Percentiles rank a stretch among this genome's conserved stretches.
Conservation (phyloP, 306 rosid species). For the Casuarina equisetifolia region DNA sequence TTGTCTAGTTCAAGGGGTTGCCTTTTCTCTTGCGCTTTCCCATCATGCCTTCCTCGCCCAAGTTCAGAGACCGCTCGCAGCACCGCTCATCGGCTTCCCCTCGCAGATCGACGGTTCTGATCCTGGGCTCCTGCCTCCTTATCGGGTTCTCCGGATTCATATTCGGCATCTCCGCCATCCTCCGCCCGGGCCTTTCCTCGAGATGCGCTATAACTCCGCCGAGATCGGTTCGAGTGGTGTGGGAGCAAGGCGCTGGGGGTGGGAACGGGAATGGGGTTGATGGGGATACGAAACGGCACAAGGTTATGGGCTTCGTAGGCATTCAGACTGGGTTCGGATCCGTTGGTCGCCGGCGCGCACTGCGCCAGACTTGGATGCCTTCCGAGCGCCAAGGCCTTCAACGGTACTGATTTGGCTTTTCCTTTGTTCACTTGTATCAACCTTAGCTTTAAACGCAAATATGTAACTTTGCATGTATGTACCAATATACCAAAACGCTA, state of each 20-base stretch:
- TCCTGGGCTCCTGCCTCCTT: constrained; percentile 37
- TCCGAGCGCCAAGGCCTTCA: constrained; percentile 74
- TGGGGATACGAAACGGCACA: constrained; percentile 40
- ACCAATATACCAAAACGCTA: neutral
- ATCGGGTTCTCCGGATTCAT: constrained; percentile 52
- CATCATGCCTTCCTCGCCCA: constrained; percentile 62
- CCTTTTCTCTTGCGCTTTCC: neutral
- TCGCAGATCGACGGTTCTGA: constrained; percentile 50
- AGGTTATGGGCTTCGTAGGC: constrained; percentile 90
- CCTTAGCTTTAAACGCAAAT: neutral
- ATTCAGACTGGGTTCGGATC: constrained; percentile 88
- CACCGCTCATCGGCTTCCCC: constrained; percentile 34
- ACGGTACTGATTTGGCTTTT: constrained; percentile 46
- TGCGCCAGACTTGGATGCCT: constrained; percentile 95
- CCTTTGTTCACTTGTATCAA: neutral
- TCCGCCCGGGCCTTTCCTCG: constrained; percentile 25
- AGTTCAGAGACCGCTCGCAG: constrained; percentile 47
- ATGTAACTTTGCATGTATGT: neutral
- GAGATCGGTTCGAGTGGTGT: constrained; percentile 66
- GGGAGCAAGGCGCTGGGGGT: constrained; percentile 52
- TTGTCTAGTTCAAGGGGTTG: constrained; percentile 18
- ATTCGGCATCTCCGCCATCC: constrained; percentile 39
- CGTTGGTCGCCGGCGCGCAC: constrained; percentile 60
- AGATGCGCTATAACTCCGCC: constrained; percentile 40
- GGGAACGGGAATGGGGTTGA: neutral